A percentile compares a stretch with the other conserved stretches of the same genome.
These are phyloP conservation scores for Leishmania tarentolae DNA, from an alignment of 208 protist species.

Conservation along the genomic window DNA sequence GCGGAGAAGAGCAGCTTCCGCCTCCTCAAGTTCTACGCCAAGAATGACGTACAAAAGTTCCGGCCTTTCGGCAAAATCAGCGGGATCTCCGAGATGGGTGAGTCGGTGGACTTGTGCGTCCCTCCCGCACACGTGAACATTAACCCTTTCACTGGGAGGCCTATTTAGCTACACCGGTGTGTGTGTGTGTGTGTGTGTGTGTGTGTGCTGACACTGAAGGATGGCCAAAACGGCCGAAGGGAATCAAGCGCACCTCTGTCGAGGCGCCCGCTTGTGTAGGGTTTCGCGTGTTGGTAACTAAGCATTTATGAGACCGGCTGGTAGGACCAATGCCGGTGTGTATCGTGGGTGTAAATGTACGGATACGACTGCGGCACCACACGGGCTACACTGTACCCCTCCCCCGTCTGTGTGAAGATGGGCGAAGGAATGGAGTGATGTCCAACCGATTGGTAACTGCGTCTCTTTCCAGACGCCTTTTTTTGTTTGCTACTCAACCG, in stretches of 20 bases:
- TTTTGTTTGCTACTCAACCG: background rate
- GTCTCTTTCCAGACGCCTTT: background rate
- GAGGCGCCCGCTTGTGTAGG: background rate
- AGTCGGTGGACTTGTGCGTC: conserved; percentile 76
- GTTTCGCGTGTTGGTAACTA: background rate
- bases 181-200: too few relatives aligned
- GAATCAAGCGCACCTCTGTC: background rate
- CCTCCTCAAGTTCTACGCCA: conserved; percentile 87
- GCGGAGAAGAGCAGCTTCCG: conserved; percentile 81
- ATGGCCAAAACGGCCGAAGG: background rate
- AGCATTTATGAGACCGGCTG: background rate
- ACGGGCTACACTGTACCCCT: background rate
- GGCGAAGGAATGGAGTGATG: background rate
- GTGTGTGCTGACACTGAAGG: background rate
- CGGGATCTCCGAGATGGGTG: conserved; percentile 86
- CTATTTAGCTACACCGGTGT: conserved; percentile 15
- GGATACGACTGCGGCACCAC: background rate
- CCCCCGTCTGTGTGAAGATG: background rate
- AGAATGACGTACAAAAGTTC: conserved; percentile 79
- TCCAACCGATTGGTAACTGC: background rate
- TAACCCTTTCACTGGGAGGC: conserved; percentile 72
- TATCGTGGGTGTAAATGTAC: background rate
- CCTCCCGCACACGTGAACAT: conserved; percentile 81
- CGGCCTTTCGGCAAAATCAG: conserved; percentile 87
- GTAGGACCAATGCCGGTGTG: background rate